These are phyloP conservation scores for Piper betle DNA, from an alignment of 164 flowering plant species.

Conservation along the genomic window DNA sequence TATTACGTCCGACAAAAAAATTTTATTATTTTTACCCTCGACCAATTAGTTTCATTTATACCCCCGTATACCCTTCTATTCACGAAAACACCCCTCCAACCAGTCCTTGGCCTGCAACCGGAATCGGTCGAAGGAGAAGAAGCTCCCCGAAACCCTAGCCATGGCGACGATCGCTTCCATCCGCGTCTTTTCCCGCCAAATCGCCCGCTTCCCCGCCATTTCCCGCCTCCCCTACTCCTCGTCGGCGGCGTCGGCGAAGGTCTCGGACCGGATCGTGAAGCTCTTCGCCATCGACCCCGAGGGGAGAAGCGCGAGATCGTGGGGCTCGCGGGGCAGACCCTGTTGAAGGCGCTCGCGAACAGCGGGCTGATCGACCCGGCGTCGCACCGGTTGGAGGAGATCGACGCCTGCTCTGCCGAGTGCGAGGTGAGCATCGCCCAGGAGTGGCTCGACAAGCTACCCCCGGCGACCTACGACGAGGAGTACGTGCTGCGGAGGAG, in stretches of 20 bases:
- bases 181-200: too few species aligned
- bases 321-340: conserved; percentile 82
- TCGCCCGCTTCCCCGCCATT: neutral
- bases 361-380: conserved; percentile 79
- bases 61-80: too few species aligned
- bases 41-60: too few species aligned
- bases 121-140: too few species aligned
- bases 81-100: too few species aligned
- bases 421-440: conserved; percentile 92
- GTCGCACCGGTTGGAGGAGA: conserved; percentile 81
- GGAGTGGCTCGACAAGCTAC: conserved; percentile 88
- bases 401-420: conserved; percentile 96
- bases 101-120: too few species aligned
- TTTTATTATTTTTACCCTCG: too few species aligned
- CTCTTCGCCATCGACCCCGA: conserved; percentile 66
- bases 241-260: conserved; percentile 39
- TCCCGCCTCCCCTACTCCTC: conserved; percentile 14
- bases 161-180: too few species aligned
- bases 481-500: conserved; percentile 56
- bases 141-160: too few species aligned
- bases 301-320: conserved; percentile 64
- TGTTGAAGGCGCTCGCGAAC: conserved; percentile 61
- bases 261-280: conserved; percentile 82
- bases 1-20: too few species aligned
- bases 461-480: conserved; percentile 69